These are phyloP conservation scores for Wallemia hederae DNA, from an alignment of 1,284 basidiomycete species.

Conservation along the genomic window DNA sequence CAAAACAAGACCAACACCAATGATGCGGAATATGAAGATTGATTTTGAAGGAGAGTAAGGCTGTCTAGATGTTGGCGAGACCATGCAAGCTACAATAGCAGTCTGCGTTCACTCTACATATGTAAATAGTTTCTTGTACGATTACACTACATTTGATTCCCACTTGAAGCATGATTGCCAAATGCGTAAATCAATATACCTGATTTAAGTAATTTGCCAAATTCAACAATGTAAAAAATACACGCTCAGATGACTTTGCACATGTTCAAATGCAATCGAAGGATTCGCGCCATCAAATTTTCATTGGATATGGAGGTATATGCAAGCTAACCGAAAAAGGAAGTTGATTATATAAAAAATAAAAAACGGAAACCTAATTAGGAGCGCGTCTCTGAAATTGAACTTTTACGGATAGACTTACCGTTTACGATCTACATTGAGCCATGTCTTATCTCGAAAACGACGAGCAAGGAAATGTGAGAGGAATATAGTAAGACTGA, in stretches of 20 bases:
- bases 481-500: neutral
- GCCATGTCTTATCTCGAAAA: neutral
- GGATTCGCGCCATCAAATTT: neutral
- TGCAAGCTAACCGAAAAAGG: neutral
- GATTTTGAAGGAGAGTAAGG: neutral
- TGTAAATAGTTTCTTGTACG: neutral
- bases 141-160: neutral
- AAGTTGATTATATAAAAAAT: neutral
- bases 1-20: too few species aligned
- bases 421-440: neutral
- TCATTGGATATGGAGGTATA: neutral
- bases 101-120: too few species aligned
- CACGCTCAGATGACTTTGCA: neutral
- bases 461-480: neutral
- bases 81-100: too few species aligned
- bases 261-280: neutral
- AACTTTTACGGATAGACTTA: neutral
- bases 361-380: neutral
- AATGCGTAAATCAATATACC: too few species aligned
- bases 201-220: too few species aligned
- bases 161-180: neutral
- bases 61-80: too few species aligned
- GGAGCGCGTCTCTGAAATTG: neutral
- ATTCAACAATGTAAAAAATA: too few species aligned
- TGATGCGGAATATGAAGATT: neutral